Evolutionary conservation across 1,284 basidiomycete genomes (phyloP).

Genomic region (Sutorius eximius): DNA sequence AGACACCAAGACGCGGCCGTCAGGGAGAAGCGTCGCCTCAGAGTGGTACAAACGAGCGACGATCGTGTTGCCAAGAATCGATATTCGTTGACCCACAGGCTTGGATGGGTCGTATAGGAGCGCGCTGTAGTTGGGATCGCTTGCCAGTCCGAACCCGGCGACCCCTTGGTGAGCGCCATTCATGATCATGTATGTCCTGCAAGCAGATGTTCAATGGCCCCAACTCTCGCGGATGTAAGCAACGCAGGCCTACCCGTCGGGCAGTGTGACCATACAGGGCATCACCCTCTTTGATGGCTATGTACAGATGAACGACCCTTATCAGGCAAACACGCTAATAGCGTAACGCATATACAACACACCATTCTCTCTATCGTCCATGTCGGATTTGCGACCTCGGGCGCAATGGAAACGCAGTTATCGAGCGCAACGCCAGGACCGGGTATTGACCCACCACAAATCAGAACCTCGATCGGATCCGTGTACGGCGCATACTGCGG

Average conservation of each 20-base stretch:
- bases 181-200: constrained; percentile 61
- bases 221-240: accelerated
- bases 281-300: constrained; percentile 76
- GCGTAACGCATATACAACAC: constrained; percentile 17
- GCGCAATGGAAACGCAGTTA: constrained; percentile 67
- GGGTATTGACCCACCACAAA: constrained; percentile 74
- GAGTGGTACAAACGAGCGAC: constrained; percentile 84
- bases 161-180: constrained; percentile 66
- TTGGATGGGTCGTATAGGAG: constrained; percentile 67
- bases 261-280: constrained; percentile 69
- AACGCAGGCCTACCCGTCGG: constrained; percentile 39
- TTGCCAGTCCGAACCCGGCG: constrained; percentile 72
- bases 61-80: constrained; percentile 67
- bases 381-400: constrained; percentile 55
- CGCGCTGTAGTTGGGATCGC: constrained; percentile 62
- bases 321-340: background rate
- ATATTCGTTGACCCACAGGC: constrained; percentile 60
- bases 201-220: background rate
- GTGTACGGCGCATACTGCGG: constrained; percentile 72
- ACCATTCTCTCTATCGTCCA: constrained; percentile 79
- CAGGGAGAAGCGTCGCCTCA: constrained; percentile 67
- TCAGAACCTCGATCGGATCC: constrained; percentile 62
- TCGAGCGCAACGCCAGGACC: constrained; percentile 58
- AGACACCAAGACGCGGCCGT: constrained; percentile 69
- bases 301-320: background rate